A percentile compares a stretch with the other conserved stretches of the same genome.
Evolutionary conservation across 306 rosid species (phyloP).

Genomic region (Vigna unguiculata): DNA sequence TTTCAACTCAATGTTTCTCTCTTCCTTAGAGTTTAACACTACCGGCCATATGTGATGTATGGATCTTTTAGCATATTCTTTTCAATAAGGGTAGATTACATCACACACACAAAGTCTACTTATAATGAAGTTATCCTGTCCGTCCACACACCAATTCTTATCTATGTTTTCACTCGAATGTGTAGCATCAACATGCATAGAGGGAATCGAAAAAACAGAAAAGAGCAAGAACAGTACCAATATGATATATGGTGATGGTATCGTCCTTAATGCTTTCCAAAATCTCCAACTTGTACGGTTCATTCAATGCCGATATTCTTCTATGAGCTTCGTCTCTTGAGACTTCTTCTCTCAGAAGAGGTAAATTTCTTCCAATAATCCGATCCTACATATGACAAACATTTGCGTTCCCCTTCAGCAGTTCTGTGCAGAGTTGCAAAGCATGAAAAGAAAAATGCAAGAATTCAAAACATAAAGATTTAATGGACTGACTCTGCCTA

Average conservation of each 20-base stretch:
- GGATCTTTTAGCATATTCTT: background rate
- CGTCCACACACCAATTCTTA: constrained; percentile 11
- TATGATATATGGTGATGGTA: constrained; percentile 86
- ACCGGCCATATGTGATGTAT: background rate
- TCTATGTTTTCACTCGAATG: constrained; percentile 10
- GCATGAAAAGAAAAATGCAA: constrained; percentile 22
- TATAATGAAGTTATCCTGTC: background rate
- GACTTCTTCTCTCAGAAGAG: constrained; percentile 93
- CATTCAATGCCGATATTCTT: constrained; percentile 82
- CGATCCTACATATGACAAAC: constrained; percentile 71
- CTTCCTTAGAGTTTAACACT: too few species aligned
- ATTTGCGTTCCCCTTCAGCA: constrained; percentile 28
- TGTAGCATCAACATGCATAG: constrained; percentile 16
- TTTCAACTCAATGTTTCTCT: too few species aligned
- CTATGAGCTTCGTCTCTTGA: constrained; percentile 87
- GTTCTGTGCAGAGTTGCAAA: constrained; percentile 38
- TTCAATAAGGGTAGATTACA: constrained; percentile 9
- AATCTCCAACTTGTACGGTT: constrained; percentile 95
- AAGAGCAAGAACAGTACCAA: constrained; percentile 66
- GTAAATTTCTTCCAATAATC: constrained; percentile 78
- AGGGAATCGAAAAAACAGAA: constrained; percentile 26
- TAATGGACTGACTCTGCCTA: constrained; percentile 42
- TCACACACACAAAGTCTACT: background rate
- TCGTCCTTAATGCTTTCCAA: constrained; percentile 93
- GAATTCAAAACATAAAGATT: constrained; percentile 10